A percentile compares a stretch with the other conserved stretches of the same genome.
Conservation (phyloP, 2,329 filamentous ascomycete species). For the Fusarium temperatum region DNA sequence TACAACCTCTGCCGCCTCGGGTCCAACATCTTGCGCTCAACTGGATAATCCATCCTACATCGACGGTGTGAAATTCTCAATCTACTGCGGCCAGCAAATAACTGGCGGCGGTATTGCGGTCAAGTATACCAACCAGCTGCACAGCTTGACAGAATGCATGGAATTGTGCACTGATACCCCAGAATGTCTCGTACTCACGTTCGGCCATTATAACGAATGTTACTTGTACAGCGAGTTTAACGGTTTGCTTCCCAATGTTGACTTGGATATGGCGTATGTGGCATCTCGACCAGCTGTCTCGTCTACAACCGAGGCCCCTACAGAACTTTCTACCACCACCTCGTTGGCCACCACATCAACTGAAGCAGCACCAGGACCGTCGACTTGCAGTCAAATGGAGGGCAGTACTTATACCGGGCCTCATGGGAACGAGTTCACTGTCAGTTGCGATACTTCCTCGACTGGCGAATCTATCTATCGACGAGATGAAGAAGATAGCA, state of each 20-base stretch:
- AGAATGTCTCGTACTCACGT: background rate
- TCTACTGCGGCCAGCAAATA: too few relatives aligned
- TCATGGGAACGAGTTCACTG: background rate
- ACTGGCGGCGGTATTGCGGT: too few relatives aligned
- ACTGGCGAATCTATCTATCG: background rate
- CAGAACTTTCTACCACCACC: fast-evolving
- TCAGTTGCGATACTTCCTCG: background rate
- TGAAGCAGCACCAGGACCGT: background rate
- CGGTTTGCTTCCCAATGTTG: too few relatives aligned
- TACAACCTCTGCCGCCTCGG: background rate
- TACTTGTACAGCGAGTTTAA: too few relatives aligned
- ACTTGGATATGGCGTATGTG: background rate
- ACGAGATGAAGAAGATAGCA: background rate
- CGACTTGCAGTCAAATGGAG: background rate
- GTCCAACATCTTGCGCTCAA: background rate
- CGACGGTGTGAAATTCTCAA: background rate
- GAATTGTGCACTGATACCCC: fast-evolving
- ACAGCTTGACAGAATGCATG: background rate
- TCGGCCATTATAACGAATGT: too few relatives aligned
- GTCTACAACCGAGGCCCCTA: background rate
- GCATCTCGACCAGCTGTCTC: background rate
- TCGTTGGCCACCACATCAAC: background rate
- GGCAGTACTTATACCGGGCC: background rate
- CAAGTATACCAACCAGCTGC: fast-evolving
- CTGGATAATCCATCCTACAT: fast-evolving